Evolutionary conservation across 805 yeast genomes (phyloP).

Genomic region (Candida saitoana): DNA sequence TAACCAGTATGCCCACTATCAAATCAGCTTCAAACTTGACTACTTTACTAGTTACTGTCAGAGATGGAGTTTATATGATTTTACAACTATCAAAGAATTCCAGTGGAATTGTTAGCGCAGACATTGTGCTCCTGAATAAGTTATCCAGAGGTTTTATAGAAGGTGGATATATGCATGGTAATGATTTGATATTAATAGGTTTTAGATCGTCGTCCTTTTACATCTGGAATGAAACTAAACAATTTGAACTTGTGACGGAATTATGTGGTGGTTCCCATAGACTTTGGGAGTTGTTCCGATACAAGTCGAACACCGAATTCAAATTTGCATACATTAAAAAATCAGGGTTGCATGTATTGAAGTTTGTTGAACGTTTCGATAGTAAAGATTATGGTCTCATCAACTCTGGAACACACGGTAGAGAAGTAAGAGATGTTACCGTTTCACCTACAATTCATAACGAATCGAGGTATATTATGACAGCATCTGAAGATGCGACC

Average conservation of each 20-base stretch:
- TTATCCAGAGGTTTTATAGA: conserved; percentile 76
- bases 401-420: conserved; percentile 76
- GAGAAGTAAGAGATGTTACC: conserved; percentile 79
- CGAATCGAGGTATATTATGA: conserved; percentile 46
- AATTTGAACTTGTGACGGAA: conserved; percentile 63
- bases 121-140: conserved; percentile 52
- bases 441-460: conserved; percentile 37
- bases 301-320: conserved; percentile 19
- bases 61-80: conserved; percentile 63
- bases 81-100: conserved; percentile 12
- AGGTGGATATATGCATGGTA: conserved; percentile 50
- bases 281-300: conserved; percentile 57
- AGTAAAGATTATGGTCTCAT: conserved; percentile 22
- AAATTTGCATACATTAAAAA: conserved; percentile 57
- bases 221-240: conserved; percentile 76
- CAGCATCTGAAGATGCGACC: conserved; percentile 89
- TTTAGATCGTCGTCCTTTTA: conserved; percentile 77
- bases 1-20: conserved; percentile 49
- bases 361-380: conserved; percentile 16
- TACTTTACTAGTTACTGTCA: conserved; percentile 47
- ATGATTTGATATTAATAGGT: conserved; percentile 62
- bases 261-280: conserved; percentile 92
- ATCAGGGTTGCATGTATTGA: conserved; percentile 41
- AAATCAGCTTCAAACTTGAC: conserved; percentile 16
- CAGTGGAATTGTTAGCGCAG: conserved; percentile 10